These are phyloP conservation scores for Ligustrum vulgare DNA, from an alignment of 257 asterid species.

Conservation along the genomic window DNA sequence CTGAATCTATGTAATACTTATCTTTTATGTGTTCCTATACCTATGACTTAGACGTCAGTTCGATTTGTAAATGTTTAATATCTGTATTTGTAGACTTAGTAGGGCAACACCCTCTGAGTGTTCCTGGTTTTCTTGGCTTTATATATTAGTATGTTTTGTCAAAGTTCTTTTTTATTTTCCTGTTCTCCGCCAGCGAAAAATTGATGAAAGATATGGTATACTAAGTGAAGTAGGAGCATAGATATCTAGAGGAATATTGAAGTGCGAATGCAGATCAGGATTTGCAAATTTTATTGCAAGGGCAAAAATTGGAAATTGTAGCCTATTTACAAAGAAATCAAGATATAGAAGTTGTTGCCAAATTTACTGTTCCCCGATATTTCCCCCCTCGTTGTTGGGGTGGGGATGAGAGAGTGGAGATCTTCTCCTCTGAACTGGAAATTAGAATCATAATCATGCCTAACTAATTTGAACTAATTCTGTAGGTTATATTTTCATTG, in stretches of 20 bases:
- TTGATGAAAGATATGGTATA: neutral
- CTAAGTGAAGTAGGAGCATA: neutral
- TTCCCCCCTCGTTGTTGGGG: neutral
- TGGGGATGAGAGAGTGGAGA: neutral
- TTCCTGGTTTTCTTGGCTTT: neutral
- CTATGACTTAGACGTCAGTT: neutral
- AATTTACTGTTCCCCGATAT: neutral
- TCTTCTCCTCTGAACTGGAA: neutral
- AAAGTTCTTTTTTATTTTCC: neutral
- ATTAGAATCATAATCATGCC: neutral
- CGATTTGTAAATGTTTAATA: neutral
- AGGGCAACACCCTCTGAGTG: constrained; percentile 5
- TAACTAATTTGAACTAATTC: neutral
- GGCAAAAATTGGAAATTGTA: neutral
- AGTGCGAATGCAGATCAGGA: neutral
- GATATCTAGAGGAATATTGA: neutral
- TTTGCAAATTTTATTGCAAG: neutral
- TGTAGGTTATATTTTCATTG: neutral
- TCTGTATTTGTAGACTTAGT: constrained; percentile 10
- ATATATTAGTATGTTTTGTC: neutral
- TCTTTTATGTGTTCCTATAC: neutral
- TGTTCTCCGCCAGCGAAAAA: neutral
- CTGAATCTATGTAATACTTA: neutral
- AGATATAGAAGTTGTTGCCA: neutral
- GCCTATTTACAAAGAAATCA: neutral